A percentile compares a stretch with the other conserved stretches of the same genome.
These are phyloP conservation scores for Metschnikowia vanudenii DNA, from an alignment of 805 yeast species.

Conservation along the genomic window DNA sequence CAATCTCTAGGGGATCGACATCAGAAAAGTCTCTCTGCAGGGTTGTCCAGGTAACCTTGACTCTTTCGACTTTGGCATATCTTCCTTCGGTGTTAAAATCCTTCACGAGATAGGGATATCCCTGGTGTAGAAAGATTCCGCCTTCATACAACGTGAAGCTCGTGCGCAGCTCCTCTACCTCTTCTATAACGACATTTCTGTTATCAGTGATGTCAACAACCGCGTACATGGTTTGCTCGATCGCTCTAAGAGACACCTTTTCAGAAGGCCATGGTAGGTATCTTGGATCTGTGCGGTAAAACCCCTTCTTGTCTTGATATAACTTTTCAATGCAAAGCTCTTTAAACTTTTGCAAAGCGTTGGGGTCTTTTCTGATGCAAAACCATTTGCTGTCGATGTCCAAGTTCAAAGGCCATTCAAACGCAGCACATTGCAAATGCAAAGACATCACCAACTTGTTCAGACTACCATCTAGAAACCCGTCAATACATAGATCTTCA, in stretches of 20 bases:
- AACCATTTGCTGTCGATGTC: conserved; percentile 59
- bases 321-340: conserved; percentile 40
- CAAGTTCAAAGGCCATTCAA: conserved; percentile 66
- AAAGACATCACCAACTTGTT: conserved; percentile 58
- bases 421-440: conserved; percentile 94
- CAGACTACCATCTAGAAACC: conserved; percentile 33
- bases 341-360: conserved; percentile 19
- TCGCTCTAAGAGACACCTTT: conserved; percentile 75
- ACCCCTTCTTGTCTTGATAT: conserved; percentile 30
- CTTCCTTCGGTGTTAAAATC: conserved; percentile 79
- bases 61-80: conserved; percentile 82
- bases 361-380: conserved; percentile 30
- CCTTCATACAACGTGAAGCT: conserved; percentile 90
- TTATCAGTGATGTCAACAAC: conserved; percentile 86
- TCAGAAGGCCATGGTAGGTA: conserved; percentile 82
- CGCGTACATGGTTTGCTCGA: conserved; percentile 78
- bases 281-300: conserved; percentile 36
- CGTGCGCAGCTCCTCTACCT: conserved; percentile 83
- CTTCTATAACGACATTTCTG: conserved; percentile 78
- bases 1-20: conserved; percentile 81
- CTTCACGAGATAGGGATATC: conserved; percentile 79
- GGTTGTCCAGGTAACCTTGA: conserved; percentile 92
- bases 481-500: conserved; percentile 42
- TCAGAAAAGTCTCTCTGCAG: conserved; percentile 90
- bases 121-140: conserved; percentile 92